Conservation (phyloP, 2,329 filamentous ascomycete genomes). For the Alternaria sp. region DNA sequence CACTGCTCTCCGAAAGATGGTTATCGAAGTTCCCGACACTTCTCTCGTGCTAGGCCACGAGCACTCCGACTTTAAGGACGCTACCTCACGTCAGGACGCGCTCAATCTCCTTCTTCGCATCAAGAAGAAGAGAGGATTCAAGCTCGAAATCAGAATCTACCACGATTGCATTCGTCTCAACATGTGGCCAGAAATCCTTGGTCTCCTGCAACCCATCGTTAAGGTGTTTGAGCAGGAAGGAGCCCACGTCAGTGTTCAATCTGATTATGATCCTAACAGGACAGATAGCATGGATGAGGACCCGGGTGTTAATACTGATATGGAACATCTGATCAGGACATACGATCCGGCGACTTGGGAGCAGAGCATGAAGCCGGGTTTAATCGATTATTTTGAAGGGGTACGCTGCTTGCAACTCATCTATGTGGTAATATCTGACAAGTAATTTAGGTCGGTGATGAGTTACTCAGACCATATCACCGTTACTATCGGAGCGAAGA, state of each 20-base stretch:
- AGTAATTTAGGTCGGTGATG: neutral
- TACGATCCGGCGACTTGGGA: neutral
- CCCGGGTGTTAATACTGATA: neutral
- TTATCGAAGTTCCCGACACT: neutral
- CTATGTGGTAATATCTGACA: neutral
- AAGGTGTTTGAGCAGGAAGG: neutral
- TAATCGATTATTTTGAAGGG: neutral
- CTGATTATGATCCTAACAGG: rapidly evolving
- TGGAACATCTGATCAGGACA: neutral
- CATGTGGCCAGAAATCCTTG: neutral
- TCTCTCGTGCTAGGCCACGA: neutral
- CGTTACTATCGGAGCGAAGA: neutral
- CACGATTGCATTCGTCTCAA: neutral
- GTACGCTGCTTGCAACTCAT: neutral
- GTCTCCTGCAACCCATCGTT: neutral
- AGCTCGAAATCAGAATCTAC: rapidly evolving
- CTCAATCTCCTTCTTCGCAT: neutral
- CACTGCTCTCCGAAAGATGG: neutral
- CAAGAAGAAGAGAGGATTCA: neutral
- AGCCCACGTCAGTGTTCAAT: neutral
- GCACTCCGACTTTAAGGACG: neutral
- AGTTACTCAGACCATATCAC: rapidly evolving
- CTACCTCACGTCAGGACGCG: neutral
- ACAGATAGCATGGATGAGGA: neutral
- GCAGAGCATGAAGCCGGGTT: neutral